Conservation (phyloP, 2,329 filamentous ascomycete genomes). For the Hirsutella thompsonii region DNA sequence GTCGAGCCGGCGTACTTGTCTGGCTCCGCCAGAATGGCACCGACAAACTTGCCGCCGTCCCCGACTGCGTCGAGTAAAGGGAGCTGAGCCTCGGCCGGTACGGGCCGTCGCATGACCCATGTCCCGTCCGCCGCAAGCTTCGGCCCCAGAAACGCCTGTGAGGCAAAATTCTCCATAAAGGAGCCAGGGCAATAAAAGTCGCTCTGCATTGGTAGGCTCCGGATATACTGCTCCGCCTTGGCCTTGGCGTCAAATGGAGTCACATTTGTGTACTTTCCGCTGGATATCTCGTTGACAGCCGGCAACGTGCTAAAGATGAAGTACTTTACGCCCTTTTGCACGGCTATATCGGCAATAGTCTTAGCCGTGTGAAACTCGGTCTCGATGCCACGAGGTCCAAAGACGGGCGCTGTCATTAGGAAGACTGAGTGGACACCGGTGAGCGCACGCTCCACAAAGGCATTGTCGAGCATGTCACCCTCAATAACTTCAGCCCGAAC, state of each 20-base stretch:
- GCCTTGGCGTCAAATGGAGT: constrained; percentile 39
- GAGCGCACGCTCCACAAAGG: constrained; percentile 26
- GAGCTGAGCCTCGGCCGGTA: constrained; percentile 15
- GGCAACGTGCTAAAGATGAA: constrained; percentile 27
- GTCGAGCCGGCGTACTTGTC: constrained; percentile 28
- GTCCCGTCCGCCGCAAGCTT: constrained; percentile 16
- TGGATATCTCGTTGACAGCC: constrained; percentile 18
- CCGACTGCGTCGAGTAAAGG: constrained; percentile 29
- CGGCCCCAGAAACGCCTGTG: constrained; percentile 13
- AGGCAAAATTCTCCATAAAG: constrained; percentile 28
- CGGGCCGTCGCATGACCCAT: constrained; percentile 11
- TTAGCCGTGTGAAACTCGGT: constrained; percentile 17
- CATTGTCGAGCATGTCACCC: constrained; percentile 3
- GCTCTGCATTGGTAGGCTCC: constrained; percentile 27
- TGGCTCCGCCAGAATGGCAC: constrained; percentile 26
- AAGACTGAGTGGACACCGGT: constrained; percentile 33
- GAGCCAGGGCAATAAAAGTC: constrained; percentile 26
- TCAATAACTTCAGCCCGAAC: neutral
- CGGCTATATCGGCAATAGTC: constrained; percentile 23
- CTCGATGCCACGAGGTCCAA: constrained; percentile 18
- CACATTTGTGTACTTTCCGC: constrained; percentile 18
- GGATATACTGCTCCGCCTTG: constrained; percentile 37
- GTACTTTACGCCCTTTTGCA: constrained; percentile 22
- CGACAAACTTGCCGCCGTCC: constrained; percentile 31
- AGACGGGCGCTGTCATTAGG: constrained; percentile 25